These are phyloP conservation scores for Teunomyces funiuensis DNA, from an alignment of 805 yeast species.

Conservation along the genomic window DNA sequence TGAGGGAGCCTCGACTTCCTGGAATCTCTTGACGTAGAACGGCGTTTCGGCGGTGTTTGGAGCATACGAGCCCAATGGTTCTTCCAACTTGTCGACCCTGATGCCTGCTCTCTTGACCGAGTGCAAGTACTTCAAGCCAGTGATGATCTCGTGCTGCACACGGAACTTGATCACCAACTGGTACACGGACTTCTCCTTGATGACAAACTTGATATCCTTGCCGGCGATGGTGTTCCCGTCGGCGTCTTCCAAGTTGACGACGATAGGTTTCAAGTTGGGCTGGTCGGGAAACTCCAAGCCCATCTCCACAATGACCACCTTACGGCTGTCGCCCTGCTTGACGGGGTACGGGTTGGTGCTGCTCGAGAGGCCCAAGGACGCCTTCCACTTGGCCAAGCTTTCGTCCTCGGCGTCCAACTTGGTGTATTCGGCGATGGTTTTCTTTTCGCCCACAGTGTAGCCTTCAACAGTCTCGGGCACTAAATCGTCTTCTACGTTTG, in stretches of 20 bases:
- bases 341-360: conserved; percentile 57
- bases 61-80: conserved; percentile 87
- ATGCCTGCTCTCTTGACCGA: conserved; percentile 85
- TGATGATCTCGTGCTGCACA: conserved; percentile 86
- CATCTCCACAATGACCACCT: conserved; percentile 78
- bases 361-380: conserved; percentile 72
- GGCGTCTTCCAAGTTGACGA: conserved; percentile 63
- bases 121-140: conserved; percentile 86
- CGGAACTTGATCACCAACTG: conserved; percentile 73
- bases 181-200: conserved; percentile 77
- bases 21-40: conserved; percentile 57
- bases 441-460: conserved; percentile 65
- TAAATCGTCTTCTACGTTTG: conserved; percentile 50
- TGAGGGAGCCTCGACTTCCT: conserved; percentile 81
- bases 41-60: conserved; percentile 85
- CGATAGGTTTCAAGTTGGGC: conserved; percentile 57
- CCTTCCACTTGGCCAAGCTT: conserved; percentile 88
- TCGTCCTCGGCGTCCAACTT: conserved; percentile 87
- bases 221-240: conserved; percentile 55
- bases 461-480: conserved; percentile 63
- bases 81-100: conserved; percentile 80
- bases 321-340: conserved; percentile 68
- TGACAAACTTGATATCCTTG: conserved; percentile 65
- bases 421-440: conserved; percentile 80
- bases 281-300: conserved; percentile 64